Percentiles rank a stretch among this genome's conserved stretches.
Conservation (phyloP, 2,329 filamentous ascomycete species). For the Neonectria magnoliae region DNA sequence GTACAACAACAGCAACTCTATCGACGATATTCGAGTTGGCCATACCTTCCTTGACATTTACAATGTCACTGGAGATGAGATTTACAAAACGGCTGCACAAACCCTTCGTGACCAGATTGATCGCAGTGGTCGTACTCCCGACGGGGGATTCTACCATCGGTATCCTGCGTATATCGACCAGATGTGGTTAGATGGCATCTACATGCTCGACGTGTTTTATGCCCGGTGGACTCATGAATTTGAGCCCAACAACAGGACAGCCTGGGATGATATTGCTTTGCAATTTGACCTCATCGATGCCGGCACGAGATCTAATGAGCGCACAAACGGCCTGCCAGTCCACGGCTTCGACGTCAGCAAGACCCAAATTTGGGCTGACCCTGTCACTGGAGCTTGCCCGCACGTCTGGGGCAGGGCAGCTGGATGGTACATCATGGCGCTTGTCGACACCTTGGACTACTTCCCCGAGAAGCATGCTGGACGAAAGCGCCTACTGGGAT, state of each 20-base stretch:
- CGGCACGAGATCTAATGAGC: constrained; percentile 10
- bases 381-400: constrained; percentile 28
- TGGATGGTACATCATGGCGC: constrained; percentile 37
- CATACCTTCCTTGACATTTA: constrained; percentile 33
- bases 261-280: constrained; percentile 34
- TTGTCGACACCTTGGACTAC: constrained; percentile 31
- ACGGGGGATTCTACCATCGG: constrained; percentile 32
- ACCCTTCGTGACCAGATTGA: constrained; percentile 29
- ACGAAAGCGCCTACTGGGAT: constrained; percentile 21
- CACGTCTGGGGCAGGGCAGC: constrained; percentile 35
- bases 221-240: constrained; percentile 34
- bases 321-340: constrained; percentile 27
- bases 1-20: constrained; percentile 31
- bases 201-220: constrained; percentile 35
- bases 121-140: constrained; percentile 27
- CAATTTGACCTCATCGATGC: constrained; percentile 30
- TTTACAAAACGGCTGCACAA: constrained; percentile 30
- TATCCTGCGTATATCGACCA: constrained; percentile 40
- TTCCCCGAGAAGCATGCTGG: constrained; percentile 29
- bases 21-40: constrained; percentile 31
- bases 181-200: constrained; percentile 36
- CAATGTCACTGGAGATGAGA: constrained; percentile 24
- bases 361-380: constrained; percentile 33
- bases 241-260: constrained; percentile 30
- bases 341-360: constrained; percentile 32